Percentiles rank a stretch among this genome's conserved stretches.
Conservation (phyloP, 805 yeast species). For the Jamesozyma jinghongensis region DNA sequence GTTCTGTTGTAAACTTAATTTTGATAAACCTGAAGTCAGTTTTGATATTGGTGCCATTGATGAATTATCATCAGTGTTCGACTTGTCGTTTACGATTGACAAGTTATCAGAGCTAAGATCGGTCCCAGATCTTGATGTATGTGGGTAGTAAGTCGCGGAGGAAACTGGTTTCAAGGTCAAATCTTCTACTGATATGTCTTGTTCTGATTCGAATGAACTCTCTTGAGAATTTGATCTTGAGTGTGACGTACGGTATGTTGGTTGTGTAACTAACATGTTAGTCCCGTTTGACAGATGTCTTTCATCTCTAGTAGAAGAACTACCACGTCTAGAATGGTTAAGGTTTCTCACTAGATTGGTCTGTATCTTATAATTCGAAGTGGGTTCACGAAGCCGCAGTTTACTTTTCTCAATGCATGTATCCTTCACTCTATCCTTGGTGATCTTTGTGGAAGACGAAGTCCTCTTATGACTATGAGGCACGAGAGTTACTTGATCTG, state of each 20-base stretch:
- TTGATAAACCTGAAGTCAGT: too few species aligned
- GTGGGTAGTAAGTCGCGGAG: conserved; percentile 65
- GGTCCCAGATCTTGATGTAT: conserved; percentile 33
- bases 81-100: too few species aligned
- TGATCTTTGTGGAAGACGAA: too few species aligned
- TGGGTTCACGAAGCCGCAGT: not conserved
- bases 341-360: not conserved
- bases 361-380: not conserved
- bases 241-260: not conserved
- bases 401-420: too few species aligned
- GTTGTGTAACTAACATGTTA: not conserved
- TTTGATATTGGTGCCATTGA: too few species aligned
- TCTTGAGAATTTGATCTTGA: not conserved
- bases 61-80: too few species aligned
- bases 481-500: too few species aligned
- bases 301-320: not conserved
- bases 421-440: too few species aligned
- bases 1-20: too few species aligned
- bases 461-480: too few species aligned
- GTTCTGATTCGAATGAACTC: not conserved
- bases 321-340: not conserved
- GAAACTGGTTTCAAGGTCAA: conserved; percentile 48
- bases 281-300: not conserved
- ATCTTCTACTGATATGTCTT: conserved; percentile 2
- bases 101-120: too few species aligned